Evolutionary conservation across 495 filamentous ascomycete genomes (phyloP).

Genomic region (Pyrenopolyporus hunteri): DNA sequence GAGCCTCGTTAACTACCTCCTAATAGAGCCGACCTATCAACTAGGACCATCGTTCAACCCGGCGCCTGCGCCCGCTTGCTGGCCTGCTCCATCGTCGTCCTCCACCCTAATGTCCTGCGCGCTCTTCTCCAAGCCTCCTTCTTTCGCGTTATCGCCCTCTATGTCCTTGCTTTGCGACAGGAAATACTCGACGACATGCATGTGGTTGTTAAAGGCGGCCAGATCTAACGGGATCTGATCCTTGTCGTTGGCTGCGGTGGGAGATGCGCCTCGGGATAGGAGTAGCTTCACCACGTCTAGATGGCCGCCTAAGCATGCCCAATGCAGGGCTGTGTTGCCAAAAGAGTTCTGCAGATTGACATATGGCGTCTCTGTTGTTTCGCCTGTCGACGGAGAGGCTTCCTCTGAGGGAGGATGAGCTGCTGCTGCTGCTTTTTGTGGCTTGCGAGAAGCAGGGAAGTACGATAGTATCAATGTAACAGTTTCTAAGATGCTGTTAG

Average conservation of each 20-base stretch:
- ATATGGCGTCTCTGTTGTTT: constrained; percentile 48
- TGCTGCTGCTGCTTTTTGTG: constrained; percentile 47
- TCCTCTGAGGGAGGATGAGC: constrained; percentile 55
- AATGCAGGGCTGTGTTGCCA: constrained; percentile 90
- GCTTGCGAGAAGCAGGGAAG: constrained; percentile 40
- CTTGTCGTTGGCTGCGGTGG: constrained; percentile 74
- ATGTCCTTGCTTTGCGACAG: constrained; percentile 61
- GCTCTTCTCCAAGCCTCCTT: constrained; percentile 39
- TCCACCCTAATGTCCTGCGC: constrained; percentile 39
- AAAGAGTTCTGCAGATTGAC: constrained; percentile 74
- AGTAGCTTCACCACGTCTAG: constrained; percentile 78
- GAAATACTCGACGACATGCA: constrained; percentile 70
- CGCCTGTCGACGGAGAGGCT: constrained; percentile 40
- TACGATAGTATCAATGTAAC: constrained; percentile 48
- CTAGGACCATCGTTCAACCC: background rate
- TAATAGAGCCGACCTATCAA: background rate
- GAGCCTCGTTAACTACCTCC: too few species aligned
- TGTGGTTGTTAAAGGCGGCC: constrained; percentile 74
- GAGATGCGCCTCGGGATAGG: constrained; percentile 70
- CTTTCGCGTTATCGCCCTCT: constrained; percentile 55
- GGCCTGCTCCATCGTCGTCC: constrained; percentile 7
- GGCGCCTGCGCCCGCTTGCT: background rate
- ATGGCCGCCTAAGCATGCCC: constrained; percentile 89
- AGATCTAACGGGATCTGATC: constrained; percentile 87
- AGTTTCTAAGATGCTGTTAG: constrained; percentile 42